These are phyloP conservation scores for Cladosporium sp. DNA, from an alignment of 2,329 filamentous ascomycete species.

Conservation along the genomic window DNA sequence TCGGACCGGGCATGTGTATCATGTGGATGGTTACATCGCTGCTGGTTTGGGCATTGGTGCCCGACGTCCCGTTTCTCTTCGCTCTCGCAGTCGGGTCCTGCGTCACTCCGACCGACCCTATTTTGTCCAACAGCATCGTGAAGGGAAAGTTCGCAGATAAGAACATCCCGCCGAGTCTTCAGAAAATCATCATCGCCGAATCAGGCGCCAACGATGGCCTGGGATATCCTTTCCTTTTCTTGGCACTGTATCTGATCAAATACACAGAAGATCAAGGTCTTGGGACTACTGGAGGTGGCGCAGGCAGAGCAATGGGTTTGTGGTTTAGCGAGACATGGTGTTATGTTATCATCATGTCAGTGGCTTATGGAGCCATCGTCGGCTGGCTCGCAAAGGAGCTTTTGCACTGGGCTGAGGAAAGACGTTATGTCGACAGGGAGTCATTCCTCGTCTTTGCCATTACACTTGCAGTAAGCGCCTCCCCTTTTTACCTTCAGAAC, in stretches of 20 bases:
- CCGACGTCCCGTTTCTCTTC: constrained; percentile 65
- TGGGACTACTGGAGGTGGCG: constrained; percentile 55
- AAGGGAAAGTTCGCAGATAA: constrained; percentile 91
- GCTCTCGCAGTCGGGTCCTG: constrained; percentile 76
- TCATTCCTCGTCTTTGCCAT: constrained; percentile 85
- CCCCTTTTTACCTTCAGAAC: not conserved
- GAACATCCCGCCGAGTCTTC: constrained; percentile 74
- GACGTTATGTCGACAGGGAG: constrained; percentile 75
- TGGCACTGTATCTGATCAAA: constrained; percentile 77
- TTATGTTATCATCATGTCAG: constrained; percentile 73
- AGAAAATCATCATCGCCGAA: constrained; percentile 62
- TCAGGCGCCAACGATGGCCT: constrained; percentile 85
- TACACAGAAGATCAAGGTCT: constrained; percentile 56
- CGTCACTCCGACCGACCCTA: constrained; percentile 86
- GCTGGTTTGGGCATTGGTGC: constrained; percentile 70
- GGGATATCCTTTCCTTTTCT: constrained; percentile 81
- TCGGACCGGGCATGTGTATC: constrained; percentile 74
- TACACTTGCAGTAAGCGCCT: constrained; percentile 59
- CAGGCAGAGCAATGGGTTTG: constrained; percentile 60
- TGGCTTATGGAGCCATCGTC: constrained; percentile 68
- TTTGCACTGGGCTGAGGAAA: constrained; percentile 76
- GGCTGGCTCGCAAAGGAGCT: constrained; percentile 78
- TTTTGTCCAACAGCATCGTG: constrained; percentile 82
- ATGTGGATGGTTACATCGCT: constrained; percentile 86
- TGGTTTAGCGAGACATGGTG: constrained; percentile 85